These are phyloP conservation scores for Annulohypoxylon moriforme DNA, from an alignment of 495 filamentous ascomycete species.

Conservation along the genomic window DNA sequence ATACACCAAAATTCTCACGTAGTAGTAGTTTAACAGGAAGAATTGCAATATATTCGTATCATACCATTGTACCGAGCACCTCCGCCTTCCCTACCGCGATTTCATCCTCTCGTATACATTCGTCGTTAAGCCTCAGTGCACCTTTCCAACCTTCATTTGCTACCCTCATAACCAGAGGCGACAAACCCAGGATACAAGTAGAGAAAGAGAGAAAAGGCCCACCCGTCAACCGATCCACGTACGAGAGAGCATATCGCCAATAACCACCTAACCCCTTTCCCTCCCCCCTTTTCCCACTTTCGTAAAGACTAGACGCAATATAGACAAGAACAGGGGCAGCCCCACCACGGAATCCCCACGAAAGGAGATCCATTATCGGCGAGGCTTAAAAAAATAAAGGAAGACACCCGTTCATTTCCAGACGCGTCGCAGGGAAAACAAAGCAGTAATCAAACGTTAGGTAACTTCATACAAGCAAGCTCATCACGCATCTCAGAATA, in stretches of 20 bases:
- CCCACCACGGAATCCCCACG: neutral
- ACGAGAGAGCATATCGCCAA: neutral
- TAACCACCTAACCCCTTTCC: neutral
- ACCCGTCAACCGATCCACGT: neutral
- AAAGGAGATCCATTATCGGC: neutral
- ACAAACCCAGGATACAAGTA: neutral
- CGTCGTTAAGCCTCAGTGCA: neutral
- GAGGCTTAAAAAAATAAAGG: neutral
- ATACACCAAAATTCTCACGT: neutral
- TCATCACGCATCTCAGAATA: neutral
- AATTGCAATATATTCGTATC: slow-evolving; percentile 30
- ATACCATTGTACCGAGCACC: slow-evolving; percentile 14
- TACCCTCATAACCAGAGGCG: neutral
- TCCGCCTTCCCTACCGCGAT: neutral
- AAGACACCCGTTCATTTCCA: neutral
- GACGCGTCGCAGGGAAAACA: neutral
- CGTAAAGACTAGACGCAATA: slow-evolving; percentile 5
- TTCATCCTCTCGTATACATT: slow-evolving; percentile 11
- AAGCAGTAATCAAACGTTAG: slow-evolving; percentile 3
- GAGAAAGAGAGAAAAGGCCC: slow-evolving; percentile 6
- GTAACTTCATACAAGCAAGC: neutral
- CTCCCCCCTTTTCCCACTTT: neutral
- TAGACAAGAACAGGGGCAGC: slow-evolving; percentile 15
- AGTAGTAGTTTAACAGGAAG: slow-evolving; percentile 7
- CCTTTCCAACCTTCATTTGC: neutral